These are phyloP conservation scores for Laguncularia racemosa DNA, from an alignment of 345 rosid genomes.

Conservation along the genomic window DNA sequence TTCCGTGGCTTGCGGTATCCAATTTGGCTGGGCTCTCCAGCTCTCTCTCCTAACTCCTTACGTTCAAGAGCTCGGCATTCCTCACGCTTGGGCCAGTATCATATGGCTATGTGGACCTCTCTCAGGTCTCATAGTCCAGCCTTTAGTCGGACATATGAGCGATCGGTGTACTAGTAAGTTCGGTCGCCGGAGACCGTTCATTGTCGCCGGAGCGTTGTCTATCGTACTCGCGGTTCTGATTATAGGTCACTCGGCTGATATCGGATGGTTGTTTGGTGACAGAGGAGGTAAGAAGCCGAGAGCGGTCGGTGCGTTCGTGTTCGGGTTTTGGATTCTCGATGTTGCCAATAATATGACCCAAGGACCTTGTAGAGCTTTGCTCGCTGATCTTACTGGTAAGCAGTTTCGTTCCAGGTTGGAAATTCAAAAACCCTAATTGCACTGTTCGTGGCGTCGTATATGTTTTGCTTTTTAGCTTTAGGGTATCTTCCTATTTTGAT, in stretches of 20 bases:
- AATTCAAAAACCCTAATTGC: background rate
- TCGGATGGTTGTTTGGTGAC: conserved; percentile 87
- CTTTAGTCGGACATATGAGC: conserved; percentile 85
- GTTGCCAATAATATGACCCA: conserved; percentile 92
- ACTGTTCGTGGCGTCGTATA: too few relatives aligned
- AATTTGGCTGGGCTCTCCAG: conserved; percentile 98
- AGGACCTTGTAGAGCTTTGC: conserved; percentile 94
- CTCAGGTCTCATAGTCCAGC: conserved; percentile 86
- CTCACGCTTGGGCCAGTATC: conserved; percentile 92
- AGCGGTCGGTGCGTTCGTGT: conserved; percentile 62
- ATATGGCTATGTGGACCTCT: conserved; percentile 99
- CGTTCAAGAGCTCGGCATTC: conserved; percentile 96
- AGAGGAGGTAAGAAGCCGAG: conserved; percentile 47
- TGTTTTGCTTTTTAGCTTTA: too few relatives aligned
- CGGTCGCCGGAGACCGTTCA: conserved; percentile 91
- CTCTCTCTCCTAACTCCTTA: conserved; percentile 90
- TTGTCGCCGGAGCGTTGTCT: conserved; percentile 47
- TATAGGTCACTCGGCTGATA: conserved; percentile 81
- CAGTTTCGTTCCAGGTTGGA: background rate
- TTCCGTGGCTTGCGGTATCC: conserved; percentile 88
- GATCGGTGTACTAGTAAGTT: conserved; percentile 79
- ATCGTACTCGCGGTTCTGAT: conserved; percentile 56
- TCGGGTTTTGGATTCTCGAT: conserved; percentile 94
- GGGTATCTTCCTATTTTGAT: background rate
- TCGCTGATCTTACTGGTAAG: conserved; percentile 89